phyloP scores from a whole-genome alignment of 176 grass and related monocot species.

The Tillandsia leiboldiana region DNA sequence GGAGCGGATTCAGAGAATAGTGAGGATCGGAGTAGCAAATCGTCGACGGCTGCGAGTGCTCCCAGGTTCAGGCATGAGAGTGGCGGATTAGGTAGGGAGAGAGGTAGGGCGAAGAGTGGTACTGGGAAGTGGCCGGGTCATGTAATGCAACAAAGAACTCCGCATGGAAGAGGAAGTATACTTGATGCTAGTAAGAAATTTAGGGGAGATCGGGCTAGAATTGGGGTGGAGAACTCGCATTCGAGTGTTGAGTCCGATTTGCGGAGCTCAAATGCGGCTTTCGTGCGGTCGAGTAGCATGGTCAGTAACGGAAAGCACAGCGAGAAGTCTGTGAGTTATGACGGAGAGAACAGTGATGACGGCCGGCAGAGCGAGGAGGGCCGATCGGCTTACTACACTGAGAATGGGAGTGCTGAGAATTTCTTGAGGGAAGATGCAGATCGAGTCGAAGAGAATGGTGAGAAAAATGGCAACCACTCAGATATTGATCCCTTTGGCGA shows the following conservation, averaged over 20 bases:
- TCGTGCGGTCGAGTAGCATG: constrained; percentile 3
- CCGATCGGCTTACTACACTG: constrained; percentile 35
- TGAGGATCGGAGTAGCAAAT: constrained; percentile 58
- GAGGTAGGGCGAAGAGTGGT: constrained; percentile 17
- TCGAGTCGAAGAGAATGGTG: constrained; percentile 25
- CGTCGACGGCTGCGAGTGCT: constrained; percentile 49
- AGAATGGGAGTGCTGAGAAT: constrained; percentile 26
- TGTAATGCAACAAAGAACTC: constrained; percentile 13
- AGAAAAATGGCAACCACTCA: constrained; percentile 38
- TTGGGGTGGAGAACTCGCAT: constrained; percentile 13
- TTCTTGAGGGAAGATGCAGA: constrained; percentile 19
- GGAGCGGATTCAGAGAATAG: constrained; percentile 58
- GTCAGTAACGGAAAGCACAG: constrained; percentile 14
- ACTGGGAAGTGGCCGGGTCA: constrained; percentile 16
- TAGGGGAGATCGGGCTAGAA: constrained; percentile 5
- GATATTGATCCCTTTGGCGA: constrained; percentile 34
- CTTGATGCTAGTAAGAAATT: constrained; percentile 15
- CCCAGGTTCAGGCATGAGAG: constrained; percentile 24
- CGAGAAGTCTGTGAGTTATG: constrained; percentile 28
- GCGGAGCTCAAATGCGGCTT: constrained; percentile 29
- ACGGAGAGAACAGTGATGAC: constrained; percentile 27
- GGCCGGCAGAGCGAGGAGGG: constrained; percentile 39
- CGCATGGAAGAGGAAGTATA: constrained; percentile 3
- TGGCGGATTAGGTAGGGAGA: constrained; percentile 16
- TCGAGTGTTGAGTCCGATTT: constrained; percentile 34